A percentile compares a stretch with the other conserved stretches of the same genome.
Evolutionary conservation across 2,329 filamentous ascomycete species (phyloP).

Genomic region (Plectosphaerella plurivora): DNA sequence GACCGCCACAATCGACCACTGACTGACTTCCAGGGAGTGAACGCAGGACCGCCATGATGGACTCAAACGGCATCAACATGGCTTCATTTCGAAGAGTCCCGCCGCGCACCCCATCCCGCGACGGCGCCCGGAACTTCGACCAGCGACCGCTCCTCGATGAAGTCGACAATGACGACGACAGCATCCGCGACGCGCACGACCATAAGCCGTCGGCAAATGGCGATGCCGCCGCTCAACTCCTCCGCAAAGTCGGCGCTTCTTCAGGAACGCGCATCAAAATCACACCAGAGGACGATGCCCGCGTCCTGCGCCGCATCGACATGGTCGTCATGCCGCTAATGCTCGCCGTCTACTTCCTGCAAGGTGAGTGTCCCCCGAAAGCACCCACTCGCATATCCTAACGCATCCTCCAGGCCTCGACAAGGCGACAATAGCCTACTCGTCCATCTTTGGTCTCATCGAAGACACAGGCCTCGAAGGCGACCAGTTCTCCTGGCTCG

Average conservation of each 20-base stretch:
- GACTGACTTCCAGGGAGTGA: too few species aligned
- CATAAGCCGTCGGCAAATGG: conserved; percentile 7
- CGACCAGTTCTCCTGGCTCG: conserved; percentile 56
- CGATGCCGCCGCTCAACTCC: conserved; percentile 40
- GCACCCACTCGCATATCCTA: neutral
- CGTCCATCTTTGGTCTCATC: conserved; percentile 59
- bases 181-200: neutral
- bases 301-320: conserved; percentile 34
- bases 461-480: conserved; percentile 52
- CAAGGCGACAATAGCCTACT: conserved; percentile 33
- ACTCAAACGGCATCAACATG: neutral
- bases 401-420: conserved; percentile 3
- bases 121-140: neutral
- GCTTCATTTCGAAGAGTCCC: neutral
- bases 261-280: conserved; percentile 21
- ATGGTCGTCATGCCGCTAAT: conserved; percentile 38
- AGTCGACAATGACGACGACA: neutral
- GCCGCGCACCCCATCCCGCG: neutral
- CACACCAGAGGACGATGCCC: conserved; percentile 26
- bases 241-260: conserved; percentile 25
- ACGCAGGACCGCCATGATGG: neutral
- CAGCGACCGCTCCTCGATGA: neutral
- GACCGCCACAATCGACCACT: too few species aligned
- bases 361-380: conserved; percentile 28
- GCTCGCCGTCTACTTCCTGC: conserved; percentile 58